Evolutionary conservation across 2,329 filamentous ascomycete genomes (phyloP).

Genomic region (Sarocladium kiliense): DNA sequence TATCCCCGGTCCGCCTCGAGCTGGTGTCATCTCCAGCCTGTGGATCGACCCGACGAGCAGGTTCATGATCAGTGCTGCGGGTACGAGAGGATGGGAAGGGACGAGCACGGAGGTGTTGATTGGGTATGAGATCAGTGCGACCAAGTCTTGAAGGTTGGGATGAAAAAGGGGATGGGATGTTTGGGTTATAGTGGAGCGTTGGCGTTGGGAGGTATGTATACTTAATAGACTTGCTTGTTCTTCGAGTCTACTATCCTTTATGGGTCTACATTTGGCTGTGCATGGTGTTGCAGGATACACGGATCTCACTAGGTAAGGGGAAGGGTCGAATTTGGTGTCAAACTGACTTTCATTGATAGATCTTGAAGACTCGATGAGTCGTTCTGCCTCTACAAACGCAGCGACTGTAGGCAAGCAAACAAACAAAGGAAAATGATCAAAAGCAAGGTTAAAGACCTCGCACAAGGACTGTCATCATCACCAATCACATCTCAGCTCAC

Average conservation of each 20-base stretch:
- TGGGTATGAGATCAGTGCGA: constrained; percentile 78
- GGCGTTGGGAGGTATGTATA: neutral
- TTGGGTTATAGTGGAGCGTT: neutral
- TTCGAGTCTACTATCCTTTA: neutral
- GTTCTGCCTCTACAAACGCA: neutral
- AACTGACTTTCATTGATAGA: neutral
- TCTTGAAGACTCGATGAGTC: neutral
- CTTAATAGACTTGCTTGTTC: neutral
- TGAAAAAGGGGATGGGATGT: neutral
- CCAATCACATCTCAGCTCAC: too few relatives aligned
- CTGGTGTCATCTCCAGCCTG: constrained; percentile 80
- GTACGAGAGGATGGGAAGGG: constrained; percentile 94
- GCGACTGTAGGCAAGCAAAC: neutral
- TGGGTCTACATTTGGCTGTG: neutral
- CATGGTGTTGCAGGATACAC: too few relatives aligned
- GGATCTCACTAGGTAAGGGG: neutral
- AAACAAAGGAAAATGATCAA: neutral
- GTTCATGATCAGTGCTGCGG: constrained; percentile 88
- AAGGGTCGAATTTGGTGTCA: neutral
- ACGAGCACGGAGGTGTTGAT: constrained; percentile 83
- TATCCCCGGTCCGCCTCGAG: constrained; percentile 76
- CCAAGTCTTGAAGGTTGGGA: constrained; percentile 11
- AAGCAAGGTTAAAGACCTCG: neutral
- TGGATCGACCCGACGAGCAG: constrained; percentile 83
- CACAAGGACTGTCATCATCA: too few relatives aligned